Percentiles rank a stretch among this genome's conserved stretches.
These are phyloP conservation scores for Hanseniaspora jakobsenii DNA, from an alignment of 805 yeast genomes.

Conservation along the genomic window DNA sequence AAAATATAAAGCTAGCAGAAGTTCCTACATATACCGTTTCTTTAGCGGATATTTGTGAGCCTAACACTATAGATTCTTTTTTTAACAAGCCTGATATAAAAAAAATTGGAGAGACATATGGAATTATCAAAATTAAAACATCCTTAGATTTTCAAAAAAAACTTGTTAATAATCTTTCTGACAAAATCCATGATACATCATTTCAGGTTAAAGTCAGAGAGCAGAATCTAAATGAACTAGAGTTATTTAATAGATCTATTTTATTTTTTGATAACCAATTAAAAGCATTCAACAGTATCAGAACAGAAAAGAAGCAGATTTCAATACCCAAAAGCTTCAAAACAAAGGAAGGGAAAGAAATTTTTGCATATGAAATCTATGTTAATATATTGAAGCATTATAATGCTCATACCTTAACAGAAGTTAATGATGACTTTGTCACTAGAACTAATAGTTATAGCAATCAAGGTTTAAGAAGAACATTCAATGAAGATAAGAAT, in stretches of 20 bases:
- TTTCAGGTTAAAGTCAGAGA: constrained; percentile 57
- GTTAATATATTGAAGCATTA: constrained; percentile 26
- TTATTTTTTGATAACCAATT: constrained; percentile 50
- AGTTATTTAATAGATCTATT: constrained; percentile 50
- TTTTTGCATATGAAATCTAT: constrained; percentile 33
- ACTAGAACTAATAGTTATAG: too few species aligned
- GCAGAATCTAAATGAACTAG: constrained; percentile 56
- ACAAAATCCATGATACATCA: constrained; percentile 32
- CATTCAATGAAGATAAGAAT: background rate
- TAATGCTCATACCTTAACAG: constrained; percentile 22
- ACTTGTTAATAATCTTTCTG: constrained; percentile 3
- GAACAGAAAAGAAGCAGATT: background rate
- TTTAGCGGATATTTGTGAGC: constrained; percentile 46
- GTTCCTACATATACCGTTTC: constrained; percentile 50
- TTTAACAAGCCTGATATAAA: constrained; percentile 39
- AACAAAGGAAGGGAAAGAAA: constrained; percentile 9
- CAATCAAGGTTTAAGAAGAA: background rate
- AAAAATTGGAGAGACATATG: constrained; percentile 43
- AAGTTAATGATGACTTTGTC: too few species aligned
- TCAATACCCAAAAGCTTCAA: background rate
- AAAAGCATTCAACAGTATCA: constrained; percentile 43
- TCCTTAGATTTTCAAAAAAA: constrained; percentile 33
- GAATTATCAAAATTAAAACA: constrained; percentile 65
- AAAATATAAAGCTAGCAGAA: constrained; percentile 17
- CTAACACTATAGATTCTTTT: constrained; percentile 37